Evolutionary conservation across 225 moss, liverwort and hornwort species (phyloP).

Genomic region (Bryoerythrophyllum caledonicum): DNA sequence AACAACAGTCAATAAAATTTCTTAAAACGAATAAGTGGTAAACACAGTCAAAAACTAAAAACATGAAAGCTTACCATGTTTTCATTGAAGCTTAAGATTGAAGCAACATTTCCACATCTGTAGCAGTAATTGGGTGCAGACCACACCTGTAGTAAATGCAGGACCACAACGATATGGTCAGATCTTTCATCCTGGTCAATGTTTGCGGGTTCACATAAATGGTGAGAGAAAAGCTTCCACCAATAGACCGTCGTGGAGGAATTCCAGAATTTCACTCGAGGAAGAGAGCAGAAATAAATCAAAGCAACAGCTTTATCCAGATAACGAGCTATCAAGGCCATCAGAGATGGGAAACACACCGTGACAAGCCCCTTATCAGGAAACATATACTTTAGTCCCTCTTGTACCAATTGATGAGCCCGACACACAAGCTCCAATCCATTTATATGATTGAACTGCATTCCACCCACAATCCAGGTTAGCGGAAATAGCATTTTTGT

Average conservation of each 20-base stretch:
- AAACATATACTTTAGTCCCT: constrained; percentile 99
- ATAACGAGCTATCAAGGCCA: constrained; percentile 8
- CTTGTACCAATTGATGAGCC: constrained; percentile 99
- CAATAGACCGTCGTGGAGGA: neutral
- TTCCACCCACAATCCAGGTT: constrained; percentile 19
- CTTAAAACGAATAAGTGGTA: neutral
- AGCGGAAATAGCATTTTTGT: neutral
- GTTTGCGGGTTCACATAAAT: neutral
- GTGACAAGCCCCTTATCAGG: constrained; percentile 99
- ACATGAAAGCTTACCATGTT: constrained; percentile 68
- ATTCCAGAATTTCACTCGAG: neutral
- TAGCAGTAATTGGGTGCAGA: constrained; percentile 99
- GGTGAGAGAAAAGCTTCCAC: neutral
- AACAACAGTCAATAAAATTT: neutral
- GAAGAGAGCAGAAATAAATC: constrained; percentile 6
- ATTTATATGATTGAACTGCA: constrained; percentile 99
- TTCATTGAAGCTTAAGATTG: constrained; percentile 98
- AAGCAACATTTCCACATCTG: constrained; percentile 99
- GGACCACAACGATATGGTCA: constrained; percentile 6
- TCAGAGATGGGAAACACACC: constrained; percentile 40
- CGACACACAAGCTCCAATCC: constrained; percentile 99
- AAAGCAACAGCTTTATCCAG: neutral
- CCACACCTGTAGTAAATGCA: constrained; percentile 69
- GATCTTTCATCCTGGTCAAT: constrained; percentile 4
- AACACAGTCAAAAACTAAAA: neutral